These are phyloP conservation scores for Panicum hallii DNA, from an alignment of 202 grass and related monocot genomes.

Conservation along the genomic window DNA sequence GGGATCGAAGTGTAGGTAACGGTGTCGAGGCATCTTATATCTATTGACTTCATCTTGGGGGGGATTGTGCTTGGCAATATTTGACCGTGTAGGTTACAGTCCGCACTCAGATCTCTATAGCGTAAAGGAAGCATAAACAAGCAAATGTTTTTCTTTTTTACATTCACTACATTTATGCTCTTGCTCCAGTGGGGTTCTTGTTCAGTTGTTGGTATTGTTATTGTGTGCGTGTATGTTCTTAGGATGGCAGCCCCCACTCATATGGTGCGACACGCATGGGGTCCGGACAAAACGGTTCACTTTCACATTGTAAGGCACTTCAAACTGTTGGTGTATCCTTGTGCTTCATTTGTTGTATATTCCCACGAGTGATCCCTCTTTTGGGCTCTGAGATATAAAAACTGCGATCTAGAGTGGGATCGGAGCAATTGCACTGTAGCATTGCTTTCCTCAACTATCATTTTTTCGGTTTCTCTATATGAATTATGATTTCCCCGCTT, in stretches of 20 bases:
- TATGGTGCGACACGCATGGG: constrained; percentile 3
- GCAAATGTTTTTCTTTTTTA: neutral
- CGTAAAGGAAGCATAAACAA: constrained; percentile 12
- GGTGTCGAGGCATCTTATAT: constrained; percentile 51
- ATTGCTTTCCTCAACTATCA: neutral
- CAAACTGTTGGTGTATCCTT: too few species aligned
- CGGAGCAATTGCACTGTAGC: neutral
- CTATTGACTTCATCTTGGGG: constrained; percentile 45
- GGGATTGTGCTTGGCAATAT: constrained; percentile 4
- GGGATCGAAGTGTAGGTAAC: constrained; percentile 43
- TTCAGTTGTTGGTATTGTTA: constrained; percentile 10
- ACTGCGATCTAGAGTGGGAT: neutral
- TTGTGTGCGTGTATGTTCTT: neutral
- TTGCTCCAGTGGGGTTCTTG: constrained; percentile 11
- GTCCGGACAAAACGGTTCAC: constrained; percentile 34
- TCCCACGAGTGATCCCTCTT: neutral
- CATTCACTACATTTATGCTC: neutral
- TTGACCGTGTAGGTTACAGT: constrained; percentile 34
- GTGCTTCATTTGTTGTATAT: neutral
- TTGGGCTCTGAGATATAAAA: neutral
- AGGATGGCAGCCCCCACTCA: neutral
- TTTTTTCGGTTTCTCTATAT: too few species aligned
- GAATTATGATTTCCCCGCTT: too few species aligned
- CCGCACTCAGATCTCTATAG: constrained; percentile 32
- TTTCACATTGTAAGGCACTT: too few species aligned